A percentile compares a stretch with the other conserved stretches of the same genome.
phyloP scores from a whole-genome alignment of 2,329 filamentous ascomycete genomes.

The Thelonectria rubi region DNA sequence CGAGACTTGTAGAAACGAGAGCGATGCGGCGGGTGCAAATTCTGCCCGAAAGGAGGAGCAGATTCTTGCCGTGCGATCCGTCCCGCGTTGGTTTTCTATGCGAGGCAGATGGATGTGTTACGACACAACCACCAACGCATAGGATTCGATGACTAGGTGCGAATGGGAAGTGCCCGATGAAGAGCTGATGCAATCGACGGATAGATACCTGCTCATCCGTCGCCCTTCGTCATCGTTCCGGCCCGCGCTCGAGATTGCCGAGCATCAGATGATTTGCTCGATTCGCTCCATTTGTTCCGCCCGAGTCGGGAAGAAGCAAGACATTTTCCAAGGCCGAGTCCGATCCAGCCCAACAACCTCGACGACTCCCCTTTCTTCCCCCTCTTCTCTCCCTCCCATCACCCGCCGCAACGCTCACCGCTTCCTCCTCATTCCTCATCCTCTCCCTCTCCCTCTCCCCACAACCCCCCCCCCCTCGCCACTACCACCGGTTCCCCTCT shows the following conservation, averaged over 20 bases:
- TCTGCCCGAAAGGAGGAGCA: no score
- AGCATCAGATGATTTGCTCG: not conserved
- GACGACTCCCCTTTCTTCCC: not conserved
- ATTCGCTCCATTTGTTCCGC: no score
- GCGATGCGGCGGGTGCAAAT: no score
- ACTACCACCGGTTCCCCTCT: conserved; percentile 1
- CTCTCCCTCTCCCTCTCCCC: not conserved
- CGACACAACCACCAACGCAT: no score
- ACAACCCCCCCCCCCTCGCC: not conserved
- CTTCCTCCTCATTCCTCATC: not conserved
- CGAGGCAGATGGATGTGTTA: no score
- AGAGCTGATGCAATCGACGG: no score
- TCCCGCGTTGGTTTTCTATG: no score
- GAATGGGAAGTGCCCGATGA: no score
- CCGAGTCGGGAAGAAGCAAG: not conserved
- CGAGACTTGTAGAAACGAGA: no score
- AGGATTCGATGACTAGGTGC: no score
- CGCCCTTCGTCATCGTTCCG: not conserved
- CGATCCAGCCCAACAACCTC: not conserved
- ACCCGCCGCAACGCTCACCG: conserved; percentile 3
- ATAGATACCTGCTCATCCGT: no score
- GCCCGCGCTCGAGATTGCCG: not conserved
- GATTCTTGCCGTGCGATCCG: no score
- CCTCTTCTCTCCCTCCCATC: not conserved
- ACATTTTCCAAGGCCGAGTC: not conserved